Percentiles rank a stretch among this genome's conserved stretches.
Conservation (phyloP, 225 moss, liverwort and hornwort genomes). For the Sphagnum tenellum region DNA sequence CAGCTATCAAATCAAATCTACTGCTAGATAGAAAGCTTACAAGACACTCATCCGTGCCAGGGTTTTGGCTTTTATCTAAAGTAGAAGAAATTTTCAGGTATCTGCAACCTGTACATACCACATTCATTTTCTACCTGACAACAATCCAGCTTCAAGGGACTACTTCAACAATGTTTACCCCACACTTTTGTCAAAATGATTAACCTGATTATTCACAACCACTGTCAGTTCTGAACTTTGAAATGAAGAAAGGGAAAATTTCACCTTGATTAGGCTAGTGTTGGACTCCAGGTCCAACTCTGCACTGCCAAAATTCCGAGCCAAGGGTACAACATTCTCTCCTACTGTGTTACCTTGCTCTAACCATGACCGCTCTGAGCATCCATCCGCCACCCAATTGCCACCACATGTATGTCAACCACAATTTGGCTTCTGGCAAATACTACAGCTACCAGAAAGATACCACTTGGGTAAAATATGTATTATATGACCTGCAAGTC, state of each 20-base stretch:
- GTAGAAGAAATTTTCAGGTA: no score
- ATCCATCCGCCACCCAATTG: slow-evolving; percentile 2
- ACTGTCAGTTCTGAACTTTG: not conserved
- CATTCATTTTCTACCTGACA: not conserved
- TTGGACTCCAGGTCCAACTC: slow-evolving; percentile 84
- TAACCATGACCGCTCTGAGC: slow-evolving; percentile 84
- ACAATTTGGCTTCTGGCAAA: not conserved
- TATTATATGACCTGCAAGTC: no score
- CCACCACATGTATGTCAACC: not conserved
- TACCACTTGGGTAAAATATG: no score
- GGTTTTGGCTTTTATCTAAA: no score
- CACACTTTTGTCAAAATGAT: not conserved
- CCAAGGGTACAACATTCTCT: slow-evolving; percentile 93
- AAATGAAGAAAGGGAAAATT: slow-evolving; percentile 1
- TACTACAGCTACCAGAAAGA: not conserved
- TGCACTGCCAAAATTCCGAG: slow-evolving; percentile 92
- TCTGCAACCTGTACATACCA: no score
- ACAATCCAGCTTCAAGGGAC: slow-evolving; percentile 1
- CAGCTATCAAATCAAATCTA: no score
- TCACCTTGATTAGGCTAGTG: slow-evolving; percentile 69
- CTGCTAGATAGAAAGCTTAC: no score
- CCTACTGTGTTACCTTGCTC: slow-evolving; percentile 87
- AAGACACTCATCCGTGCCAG: no score
- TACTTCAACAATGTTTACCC: not conserved
- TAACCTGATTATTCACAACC: not conserved